Evolutionary conservation across 2,329 filamentous ascomycete species (phyloP).

Genomic region (Phialemonium atrogriseum): DNA sequence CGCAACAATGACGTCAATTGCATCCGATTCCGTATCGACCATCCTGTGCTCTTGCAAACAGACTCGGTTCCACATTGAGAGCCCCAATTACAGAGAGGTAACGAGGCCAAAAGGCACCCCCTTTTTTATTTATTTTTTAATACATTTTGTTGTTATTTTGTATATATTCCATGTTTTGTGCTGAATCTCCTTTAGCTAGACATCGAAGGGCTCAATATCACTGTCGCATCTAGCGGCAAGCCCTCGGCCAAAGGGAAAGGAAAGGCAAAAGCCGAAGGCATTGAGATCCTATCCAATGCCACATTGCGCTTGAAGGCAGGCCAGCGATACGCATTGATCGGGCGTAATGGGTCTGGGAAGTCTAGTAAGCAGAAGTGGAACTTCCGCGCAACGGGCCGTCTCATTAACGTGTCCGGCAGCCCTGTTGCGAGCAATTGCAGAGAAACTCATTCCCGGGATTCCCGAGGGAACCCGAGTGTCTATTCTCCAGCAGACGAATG

Average conservation of each 20-base stretch:
- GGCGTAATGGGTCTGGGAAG: slow-evolving; percentile 76
- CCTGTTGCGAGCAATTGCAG: slow-evolving; percentile 64
- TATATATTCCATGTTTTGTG: no score
- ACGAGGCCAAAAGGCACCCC: no score
- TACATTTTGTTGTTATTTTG: no score
- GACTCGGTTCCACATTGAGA: slow-evolving; percentile 55
- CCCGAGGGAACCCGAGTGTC: slow-evolving; percentile 56
- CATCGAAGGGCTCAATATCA: slow-evolving; percentile 65
- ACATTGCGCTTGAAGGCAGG: slow-evolving; percentile 65
- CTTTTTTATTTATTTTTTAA: no score
- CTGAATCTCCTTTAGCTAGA: slow-evolving; percentile 52
- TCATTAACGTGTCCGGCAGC: slow-evolving; percentile 31
- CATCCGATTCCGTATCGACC: slow-evolving; percentile 39
- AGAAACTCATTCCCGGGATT: slow-evolving; percentile 71
- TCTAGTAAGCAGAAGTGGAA: slow-evolving; percentile 48
- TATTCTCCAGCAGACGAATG: slow-evolving; percentile 60
- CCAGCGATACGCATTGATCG: slow-evolving; percentile 68
- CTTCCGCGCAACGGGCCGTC: neutral
- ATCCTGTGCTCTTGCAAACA: slow-evolving; percentile 59
- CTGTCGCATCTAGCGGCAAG: slow-evolving; percentile 38
- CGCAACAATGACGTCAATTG: slow-evolving; percentile 29
- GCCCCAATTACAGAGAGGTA: slow-evolving; percentile 49
- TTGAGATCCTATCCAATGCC: slow-evolving; percentile 64
- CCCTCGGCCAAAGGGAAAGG: slow-evolving; percentile 37
- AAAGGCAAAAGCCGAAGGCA: slow-evolving; percentile 34